Percentiles rank a stretch among this genome's conserved stretches.
phyloP scores from a whole-genome alignment of 495 filamentous ascomycete genomes.

The Hypoxylon lenormandii region DNA sequence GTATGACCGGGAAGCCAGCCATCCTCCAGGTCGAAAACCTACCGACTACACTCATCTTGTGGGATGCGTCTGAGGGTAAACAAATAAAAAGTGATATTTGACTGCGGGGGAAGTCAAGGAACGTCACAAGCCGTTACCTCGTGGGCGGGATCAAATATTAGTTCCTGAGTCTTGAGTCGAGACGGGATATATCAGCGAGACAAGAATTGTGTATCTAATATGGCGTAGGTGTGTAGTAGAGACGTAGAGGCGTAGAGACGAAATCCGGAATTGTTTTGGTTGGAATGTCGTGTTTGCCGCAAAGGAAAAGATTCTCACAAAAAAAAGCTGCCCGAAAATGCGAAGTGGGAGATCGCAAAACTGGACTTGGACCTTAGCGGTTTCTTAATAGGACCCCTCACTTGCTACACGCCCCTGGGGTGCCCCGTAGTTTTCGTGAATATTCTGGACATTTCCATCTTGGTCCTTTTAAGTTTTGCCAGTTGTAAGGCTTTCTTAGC shows the following conservation, averaged over 20 bases:
- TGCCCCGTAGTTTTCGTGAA: conserved; percentile 18
- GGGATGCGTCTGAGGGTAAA: conserved; percentile 37
- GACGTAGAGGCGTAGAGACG: conserved; percentile 5
- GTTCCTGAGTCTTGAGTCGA: conserved; percentile 14
- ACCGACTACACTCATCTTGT: conserved; percentile 63
- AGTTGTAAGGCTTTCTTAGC: conserved; percentile 22
- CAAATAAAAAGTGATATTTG: conserved; percentile 40
- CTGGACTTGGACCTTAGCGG: conserved; percentile 44
- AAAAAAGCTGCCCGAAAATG: conserved; percentile 52
- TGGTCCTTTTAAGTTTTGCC: neutral
- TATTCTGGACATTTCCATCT: conserved; percentile 47
- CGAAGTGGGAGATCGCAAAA: conserved; percentile 43
- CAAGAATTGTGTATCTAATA: conserved; percentile 18
- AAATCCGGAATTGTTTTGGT: conserved; percentile 22
- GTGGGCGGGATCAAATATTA: conserved; percentile 31
- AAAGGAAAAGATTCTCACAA: conserved; percentile 34
- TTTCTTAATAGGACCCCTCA: conserved; percentile 37
- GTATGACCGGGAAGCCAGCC: conserved; percentile 1
- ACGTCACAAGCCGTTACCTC: conserved; percentile 39
- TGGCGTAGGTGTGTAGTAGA: conserved; percentile 8
- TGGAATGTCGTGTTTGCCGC: conserved; percentile 38
- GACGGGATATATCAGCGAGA: conserved; percentile 16
- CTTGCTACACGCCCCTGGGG: conserved; percentile 35
- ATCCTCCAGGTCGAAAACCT: conserved; percentile 20
- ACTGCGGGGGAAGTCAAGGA: conserved; percentile 39